Evolutionary conservation across 2,329 filamentous ascomycete species (phyloP), one percentile per base, ranked within the genome.

Genomic region (Colletotrichum sp.): DNA sequence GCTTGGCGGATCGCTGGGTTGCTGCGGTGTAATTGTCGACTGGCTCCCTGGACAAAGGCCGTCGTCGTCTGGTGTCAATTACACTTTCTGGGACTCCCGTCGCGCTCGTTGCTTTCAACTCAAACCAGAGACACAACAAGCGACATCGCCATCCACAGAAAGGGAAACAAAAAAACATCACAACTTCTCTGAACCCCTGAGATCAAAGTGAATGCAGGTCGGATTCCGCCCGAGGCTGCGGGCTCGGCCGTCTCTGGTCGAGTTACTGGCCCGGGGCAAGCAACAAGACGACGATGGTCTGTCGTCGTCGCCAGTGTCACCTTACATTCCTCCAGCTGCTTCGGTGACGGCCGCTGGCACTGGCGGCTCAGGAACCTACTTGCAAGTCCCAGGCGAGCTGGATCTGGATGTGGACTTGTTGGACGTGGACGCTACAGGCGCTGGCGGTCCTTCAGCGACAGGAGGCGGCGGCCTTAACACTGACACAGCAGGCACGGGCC

Each of bases 191-290:
- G 43, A 21, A 52, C n/a, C 10, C 43, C 32, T 21, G 15, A 15
- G 13, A 21, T 21, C 52, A 58, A 73, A 72, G 80, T 87, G 86
- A 79, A 90, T 90, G 88, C 86, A 88, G 77, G 83, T 89, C 80
- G 89, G 89, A 84, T 84, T 90, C 74, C 85, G 84, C 73, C 87
- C 87, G 69, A 85, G 84, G 76, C 84, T 91, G 78, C 87, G 85
- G 87, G 86, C 88, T 80, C 86, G 88, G 84, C 88, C 87, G 79
- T 90, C 88, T 77, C 83, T 91, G 79, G 86, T 91, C 82, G 89
- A 90, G 77, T 85, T 91, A 76, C 83, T 88, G 75, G 83, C 88
- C 78, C 84, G 85, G 76, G 80, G 84, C 78, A 80, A 63, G 21
- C 48, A 68, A 30, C 52, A 60, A 79, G 78, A 74, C 26, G 80